Evolutionary conservation across 352 stramenopile genomes (phyloP).

Genomic region (Pythium insidiosum): DNA sequence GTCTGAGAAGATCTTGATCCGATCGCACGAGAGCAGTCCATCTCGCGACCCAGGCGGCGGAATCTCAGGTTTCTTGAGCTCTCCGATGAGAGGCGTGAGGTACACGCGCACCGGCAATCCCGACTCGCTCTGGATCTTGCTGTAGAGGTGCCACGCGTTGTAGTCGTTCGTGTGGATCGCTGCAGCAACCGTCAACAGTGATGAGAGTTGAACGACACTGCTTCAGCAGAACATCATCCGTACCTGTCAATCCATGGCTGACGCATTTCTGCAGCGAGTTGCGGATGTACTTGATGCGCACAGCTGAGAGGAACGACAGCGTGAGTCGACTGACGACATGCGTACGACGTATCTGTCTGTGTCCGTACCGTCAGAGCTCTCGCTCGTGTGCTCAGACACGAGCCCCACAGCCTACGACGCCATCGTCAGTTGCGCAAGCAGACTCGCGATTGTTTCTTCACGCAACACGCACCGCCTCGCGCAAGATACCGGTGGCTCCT

Average conservation of each 20-base stretch:
- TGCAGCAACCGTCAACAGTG: conserved; percentile 2
- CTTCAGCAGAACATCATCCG: too few species aligned
- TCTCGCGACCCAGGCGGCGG: conserved; percentile 28
- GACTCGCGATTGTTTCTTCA: too few species aligned
- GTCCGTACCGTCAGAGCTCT: conserved; percentile 44
- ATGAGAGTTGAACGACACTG: too few species aligned
- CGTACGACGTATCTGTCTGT: too few species aligned
- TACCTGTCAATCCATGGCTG: conserved; percentile 65
- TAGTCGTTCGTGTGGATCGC: conserved; percentile 84
- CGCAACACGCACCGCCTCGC: conserved; percentile 52
- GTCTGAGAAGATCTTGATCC: conserved; percentile 87
- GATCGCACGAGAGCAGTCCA: conserved; percentile 67
- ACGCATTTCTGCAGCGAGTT: conserved; percentile 58
- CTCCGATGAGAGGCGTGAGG: conserved; percentile 61
- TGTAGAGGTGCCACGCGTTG: conserved; percentile 73
- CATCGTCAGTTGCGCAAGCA: too few species aligned
- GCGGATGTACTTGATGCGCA: conserved; percentile 51
- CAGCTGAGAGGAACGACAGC: conserved; percentile 25
- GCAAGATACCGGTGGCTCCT: conserved; percentile 58
- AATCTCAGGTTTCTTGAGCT: conserved; percentile 36
- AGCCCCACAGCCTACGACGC: conserved; percentile 68
- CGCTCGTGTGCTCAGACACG: conserved; percentile 61
- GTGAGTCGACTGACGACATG: too few species aligned
- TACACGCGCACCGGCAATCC: conserved; percentile 72
- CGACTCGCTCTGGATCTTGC: conserved; percentile 44